Conservation (phyloP, 805 yeast species). For the Metschnikowia orientalis region DNA sequence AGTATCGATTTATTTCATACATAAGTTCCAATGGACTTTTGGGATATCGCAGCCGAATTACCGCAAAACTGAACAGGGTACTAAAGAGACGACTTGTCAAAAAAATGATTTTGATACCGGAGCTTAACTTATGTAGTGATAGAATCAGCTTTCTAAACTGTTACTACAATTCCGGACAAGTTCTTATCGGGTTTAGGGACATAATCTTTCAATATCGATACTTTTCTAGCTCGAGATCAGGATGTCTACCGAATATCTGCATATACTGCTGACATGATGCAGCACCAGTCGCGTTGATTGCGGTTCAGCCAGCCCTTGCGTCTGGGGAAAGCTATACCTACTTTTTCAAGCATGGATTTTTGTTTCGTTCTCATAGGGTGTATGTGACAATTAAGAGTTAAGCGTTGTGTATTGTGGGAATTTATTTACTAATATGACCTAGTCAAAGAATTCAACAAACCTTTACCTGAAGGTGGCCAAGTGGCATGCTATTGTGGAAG, state of each 20-base stretch:
- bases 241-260: background rate
- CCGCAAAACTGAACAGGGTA: no score
- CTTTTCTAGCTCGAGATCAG: background rate
- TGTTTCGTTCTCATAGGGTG: constrained; percentile 19
- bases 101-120: no score
- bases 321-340: background rate
- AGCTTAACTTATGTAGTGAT: no score
- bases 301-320: background rate
- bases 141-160: no score
- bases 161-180: no score
- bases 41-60: no score
- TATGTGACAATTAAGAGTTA: constrained; percentile 9
- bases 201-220: no score
- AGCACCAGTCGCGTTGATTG: background rate
- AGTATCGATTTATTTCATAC: no score
- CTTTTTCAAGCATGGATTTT: constrained; percentile 12
- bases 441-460: constrained; percentile 16
- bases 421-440: constrained; percentile 7
- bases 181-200: no score
- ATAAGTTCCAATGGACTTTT: no score
- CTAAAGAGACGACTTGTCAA: no score
- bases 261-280: background rate
- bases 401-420: no score
- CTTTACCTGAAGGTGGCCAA: constrained; percentile 14
- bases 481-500: constrained; percentile 44